phyloP scores from a whole-genome alignment of 1,284 basidiomycete species.

The Singerocomus inundabilis region DNA sequence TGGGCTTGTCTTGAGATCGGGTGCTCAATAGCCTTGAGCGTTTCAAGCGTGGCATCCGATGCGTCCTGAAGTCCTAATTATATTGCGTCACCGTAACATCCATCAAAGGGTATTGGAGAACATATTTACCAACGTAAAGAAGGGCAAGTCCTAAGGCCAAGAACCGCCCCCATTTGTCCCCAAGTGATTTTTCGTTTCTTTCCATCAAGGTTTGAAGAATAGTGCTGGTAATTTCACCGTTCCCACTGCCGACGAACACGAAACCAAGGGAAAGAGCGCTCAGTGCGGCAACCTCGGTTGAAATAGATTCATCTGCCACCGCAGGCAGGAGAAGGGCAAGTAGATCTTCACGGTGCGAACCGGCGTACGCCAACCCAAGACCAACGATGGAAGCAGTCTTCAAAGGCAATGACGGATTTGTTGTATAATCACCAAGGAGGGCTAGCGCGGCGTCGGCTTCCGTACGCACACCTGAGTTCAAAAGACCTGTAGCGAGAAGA shows the following conservation, averaged over 20 bases:
- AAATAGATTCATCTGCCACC: conserved; percentile 75
- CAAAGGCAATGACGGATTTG: conserved; percentile 82
- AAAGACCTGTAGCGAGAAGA: conserved; percentile 90
- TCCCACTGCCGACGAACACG: conserved; percentile 93
- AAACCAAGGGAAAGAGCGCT: conserved; percentile 91
- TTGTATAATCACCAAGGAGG: conserved; percentile 88
- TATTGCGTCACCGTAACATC: conserved; percentile 8
- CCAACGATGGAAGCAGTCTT: conserved; percentile 90
- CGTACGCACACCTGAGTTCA: conserved; percentile 88
- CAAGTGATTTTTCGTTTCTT: conserved; percentile 70
- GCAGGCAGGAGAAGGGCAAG: conserved; percentile 76
- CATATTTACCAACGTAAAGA: conserved; percentile 78
- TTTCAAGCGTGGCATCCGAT: conserved; percentile 94
- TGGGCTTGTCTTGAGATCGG: conserved; percentile 89
- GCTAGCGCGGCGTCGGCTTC: conserved; percentile 95
- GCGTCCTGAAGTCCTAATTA: conserved; percentile 79
- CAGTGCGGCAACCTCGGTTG: conserved; percentile 89
- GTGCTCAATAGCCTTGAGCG: conserved; percentile 93
- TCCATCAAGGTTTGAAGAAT: conserved; percentile 96
- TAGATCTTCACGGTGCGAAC: conserved; percentile 88
- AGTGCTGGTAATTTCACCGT: conserved; percentile 89
- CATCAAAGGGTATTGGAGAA: background rate
- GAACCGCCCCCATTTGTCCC: conserved; percentile 93
- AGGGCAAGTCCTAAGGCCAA: conserved; percentile 89
- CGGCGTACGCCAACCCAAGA: conserved; percentile 92